Conservation (phyloP, 176 grass and related monocot species). For the Cenchrus purpureus region DNA sequence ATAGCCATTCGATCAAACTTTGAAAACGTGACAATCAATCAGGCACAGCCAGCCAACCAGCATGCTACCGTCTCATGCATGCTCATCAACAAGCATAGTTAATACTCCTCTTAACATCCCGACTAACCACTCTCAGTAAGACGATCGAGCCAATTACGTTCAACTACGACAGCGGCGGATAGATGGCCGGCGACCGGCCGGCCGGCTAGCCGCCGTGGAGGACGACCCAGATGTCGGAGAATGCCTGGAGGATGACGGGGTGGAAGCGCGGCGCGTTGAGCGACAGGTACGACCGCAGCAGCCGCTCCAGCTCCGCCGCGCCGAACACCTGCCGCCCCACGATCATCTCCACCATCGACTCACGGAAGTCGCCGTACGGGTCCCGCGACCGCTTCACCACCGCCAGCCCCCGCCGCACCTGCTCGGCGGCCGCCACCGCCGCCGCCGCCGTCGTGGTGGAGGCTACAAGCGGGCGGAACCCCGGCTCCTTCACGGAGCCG, state of each 20-base stretch:
- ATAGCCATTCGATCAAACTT: neutral
- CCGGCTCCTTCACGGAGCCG: slow-evolving; percentile 45
- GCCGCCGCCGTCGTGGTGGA: neutral
- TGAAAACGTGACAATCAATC: neutral
- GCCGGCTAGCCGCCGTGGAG: slow-evolving; percentile 63
- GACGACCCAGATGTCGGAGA: slow-evolving; percentile 92
- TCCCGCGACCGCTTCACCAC: slow-evolving; percentile 85
- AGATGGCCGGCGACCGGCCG: neutral
- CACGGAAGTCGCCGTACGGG: slow-evolving; percentile 83
- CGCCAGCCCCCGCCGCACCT: slow-evolving; percentile 61
- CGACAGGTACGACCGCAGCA: slow-evolving; percentile 87
- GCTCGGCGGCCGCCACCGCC: slow-evolving; percentile 30
- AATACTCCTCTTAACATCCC: slow-evolving; percentile 4
- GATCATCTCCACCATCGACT: slow-evolving; percentile 99
- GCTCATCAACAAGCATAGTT: neutral
- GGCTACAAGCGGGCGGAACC: slow-evolving; percentile 53
- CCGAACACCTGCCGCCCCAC: slow-evolving; percentile 76
- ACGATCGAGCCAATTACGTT: neutral
- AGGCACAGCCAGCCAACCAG: neutral
- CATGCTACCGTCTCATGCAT: neutral
- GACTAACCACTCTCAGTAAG: neutral
- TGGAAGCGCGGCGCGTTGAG: slow-evolving; percentile 83
- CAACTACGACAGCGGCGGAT: neutral
- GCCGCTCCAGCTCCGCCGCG: slow-evolving; percentile 72
- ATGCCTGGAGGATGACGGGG: slow-evolving; percentile 89